Conservation (phyloP, 331 rosid genomes). For the Rosa hybrid region DNA sequence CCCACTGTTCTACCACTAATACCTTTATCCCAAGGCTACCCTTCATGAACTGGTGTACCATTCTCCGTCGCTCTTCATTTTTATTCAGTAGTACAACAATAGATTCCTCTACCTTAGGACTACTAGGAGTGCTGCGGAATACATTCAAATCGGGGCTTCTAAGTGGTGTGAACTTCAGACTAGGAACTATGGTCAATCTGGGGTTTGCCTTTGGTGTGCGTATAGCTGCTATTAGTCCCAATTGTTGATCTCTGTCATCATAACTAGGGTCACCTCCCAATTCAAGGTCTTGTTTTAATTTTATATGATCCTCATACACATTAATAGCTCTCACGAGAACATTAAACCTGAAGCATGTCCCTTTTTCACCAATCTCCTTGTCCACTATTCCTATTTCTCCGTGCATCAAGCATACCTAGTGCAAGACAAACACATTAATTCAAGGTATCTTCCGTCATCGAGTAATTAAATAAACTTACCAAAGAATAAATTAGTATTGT, state of each 20-base stretch:
- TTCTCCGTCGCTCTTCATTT: constrained; percentile 34
- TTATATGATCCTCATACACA: constrained; percentile 29
- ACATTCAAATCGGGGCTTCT: background rate
- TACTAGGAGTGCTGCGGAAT: background rate
- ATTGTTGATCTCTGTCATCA: constrained; percentile 1
- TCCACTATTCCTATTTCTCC: constrained; percentile 67
- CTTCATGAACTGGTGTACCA: constrained; percentile 53
- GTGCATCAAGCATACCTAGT: constrained; percentile 81
- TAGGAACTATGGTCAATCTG: background rate
- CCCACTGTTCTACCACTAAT: constrained; percentile 37
- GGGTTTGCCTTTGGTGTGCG: background rate
- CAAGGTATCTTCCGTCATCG: background rate
- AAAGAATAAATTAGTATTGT: background rate
- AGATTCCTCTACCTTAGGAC: constrained; percentile 47
- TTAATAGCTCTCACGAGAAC: constrained; percentile 30
- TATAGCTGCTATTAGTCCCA: background rate
- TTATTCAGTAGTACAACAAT: constrained; percentile 50
- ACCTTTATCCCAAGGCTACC: constrained; percentile 62
- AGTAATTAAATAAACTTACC: background rate
- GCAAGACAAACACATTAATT: background rate
- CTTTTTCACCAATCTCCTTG: constrained; percentile 62
- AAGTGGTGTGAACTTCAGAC: constrained; percentile 2
- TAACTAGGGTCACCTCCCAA: background rate
- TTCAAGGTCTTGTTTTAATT: constrained; percentile 25
- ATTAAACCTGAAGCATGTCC: constrained; percentile 74